Conservation (phyloP, 345 rosid genomes). For the Sonneratia alba region DNA sequence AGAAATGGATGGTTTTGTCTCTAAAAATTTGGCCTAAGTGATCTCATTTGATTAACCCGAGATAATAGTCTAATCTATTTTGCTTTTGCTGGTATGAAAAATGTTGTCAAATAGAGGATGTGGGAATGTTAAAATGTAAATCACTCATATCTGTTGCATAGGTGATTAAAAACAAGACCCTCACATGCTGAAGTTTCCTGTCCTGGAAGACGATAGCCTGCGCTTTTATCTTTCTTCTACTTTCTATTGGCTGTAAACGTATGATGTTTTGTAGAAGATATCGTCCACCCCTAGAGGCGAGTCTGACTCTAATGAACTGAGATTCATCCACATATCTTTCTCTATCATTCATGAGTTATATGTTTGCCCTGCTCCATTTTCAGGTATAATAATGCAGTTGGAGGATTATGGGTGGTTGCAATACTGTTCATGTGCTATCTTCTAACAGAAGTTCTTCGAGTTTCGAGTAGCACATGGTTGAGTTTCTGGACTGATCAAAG, state of each 20-base stretch:
- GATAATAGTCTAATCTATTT: background rate
- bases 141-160: background rate
- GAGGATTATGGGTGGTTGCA: slow-evolving; percentile 80
- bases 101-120: background rate
- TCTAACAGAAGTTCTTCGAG: slow-evolving; percentile 69
- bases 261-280: background rate
- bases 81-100: background rate
- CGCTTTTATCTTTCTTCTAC: background rate
- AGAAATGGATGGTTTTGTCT: background rate
- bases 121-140: background rate
- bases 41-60: background rate
- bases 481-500: slow-evolving; percentile 82
- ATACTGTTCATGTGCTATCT: slow-evolving; percentile 64
- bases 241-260: background rate
- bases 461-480: slow-evolving; percentile 88
- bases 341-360: background rate
- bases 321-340: background rate
- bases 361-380: slow-evolving; percentile 4
- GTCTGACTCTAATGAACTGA: background rate
- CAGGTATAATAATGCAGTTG: slow-evolving; percentile 86
- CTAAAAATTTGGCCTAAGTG: background rate
- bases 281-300: background rate
- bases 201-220: background rate
- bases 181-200: background rate
- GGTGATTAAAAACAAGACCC: background rate